Evolutionary conservation across 2,329 filamentous ascomycete genomes (phyloP).

Genomic region (Thielaviopsis punctulata): DNA sequence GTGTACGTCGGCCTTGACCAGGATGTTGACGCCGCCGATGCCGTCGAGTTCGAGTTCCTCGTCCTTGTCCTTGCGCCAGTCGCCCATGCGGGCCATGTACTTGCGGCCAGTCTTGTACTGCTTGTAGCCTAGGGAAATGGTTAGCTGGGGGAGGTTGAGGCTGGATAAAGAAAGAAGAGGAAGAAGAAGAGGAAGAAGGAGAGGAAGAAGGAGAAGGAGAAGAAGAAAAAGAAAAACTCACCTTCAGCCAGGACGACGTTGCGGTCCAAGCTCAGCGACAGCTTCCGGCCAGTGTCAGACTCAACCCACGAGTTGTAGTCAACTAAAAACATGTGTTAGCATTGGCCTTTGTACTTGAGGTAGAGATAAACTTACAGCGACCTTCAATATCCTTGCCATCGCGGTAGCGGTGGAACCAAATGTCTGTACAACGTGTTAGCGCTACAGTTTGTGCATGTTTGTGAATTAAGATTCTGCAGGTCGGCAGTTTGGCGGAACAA

Average conservation of each 20-base stretch:
- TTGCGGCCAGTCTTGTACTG: conserved; percentile 85
- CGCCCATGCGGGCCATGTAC: conserved; percentile 72
- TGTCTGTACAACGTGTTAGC: conserved; percentile 37
- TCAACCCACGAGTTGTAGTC: conserved; percentile 98
- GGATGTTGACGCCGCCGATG: conserved; percentile 76
- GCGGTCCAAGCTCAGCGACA: conserved; percentile 65
- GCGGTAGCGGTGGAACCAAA: conserved; percentile 86
- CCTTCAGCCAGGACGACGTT: conserved; percentile 90
- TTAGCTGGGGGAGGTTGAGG: background rate
- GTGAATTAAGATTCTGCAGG: background rate
- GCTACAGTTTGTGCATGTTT: background rate
- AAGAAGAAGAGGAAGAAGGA: too few species aligned
- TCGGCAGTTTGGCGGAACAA: background rate
- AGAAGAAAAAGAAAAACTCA: conserved; percentile 21
- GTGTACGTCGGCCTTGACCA: conserved; percentile 95
- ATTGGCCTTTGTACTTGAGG: background rate
- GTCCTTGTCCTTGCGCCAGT: conserved; percentile 34
- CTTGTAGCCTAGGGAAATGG: conserved; percentile 48
- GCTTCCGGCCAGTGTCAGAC: conserved; percentile 56
- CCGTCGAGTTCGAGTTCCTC: conserved; percentile 67
- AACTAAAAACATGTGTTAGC: conserved; percentile 34
- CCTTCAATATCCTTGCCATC: conserved; percentile 79
- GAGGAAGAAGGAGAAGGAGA: too few species aligned
- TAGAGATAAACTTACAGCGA: conserved; percentile 47
- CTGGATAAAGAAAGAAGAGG: too few species aligned